Evolutionary conservation across 169 alveolate genomes (phyloP), one percentile per base, ranked within the genome.

Genomic region (Theileria sp.): DNA sequence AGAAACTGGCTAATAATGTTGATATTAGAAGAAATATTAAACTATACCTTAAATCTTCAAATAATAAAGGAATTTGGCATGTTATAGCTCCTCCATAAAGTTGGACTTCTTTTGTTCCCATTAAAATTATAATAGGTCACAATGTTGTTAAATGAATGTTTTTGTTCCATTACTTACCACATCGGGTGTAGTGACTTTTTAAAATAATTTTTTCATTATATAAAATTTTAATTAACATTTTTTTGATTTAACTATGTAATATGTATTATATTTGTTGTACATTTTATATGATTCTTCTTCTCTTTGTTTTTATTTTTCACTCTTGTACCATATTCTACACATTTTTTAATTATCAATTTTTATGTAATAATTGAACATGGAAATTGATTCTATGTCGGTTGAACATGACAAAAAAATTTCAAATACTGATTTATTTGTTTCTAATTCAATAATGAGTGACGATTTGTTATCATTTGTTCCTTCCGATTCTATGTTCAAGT

Each of bases 31-130:
- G 10, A 73, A 38, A 17, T 30, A 23, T 32, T 49, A 32, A 64
- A 21, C 44, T 73, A 0, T 74, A 83, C 89, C 89, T 76, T 49
- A 83, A 71, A 76, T 83, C 89, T 36, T 70, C 50, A 26, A 67
- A 83, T n/a, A 21, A 44, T 25, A 2, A 34, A 10, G 89, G 89
- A 69, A 83, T 76, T 38, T 28, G 21, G 30, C 89, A 83, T 28
- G 64, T 50, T 68, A 83, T 77, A 25, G 89, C 81, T 9, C 89
- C 89, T 17, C 89, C 89, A 25, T 83, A 83, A 50, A 81, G 58
- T 34, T 65, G 9, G 21, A 70, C 73, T 30, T 9, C 36, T 38
- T 25, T 36, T 51, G 19, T 0, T 12, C 12, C 77, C 85, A 81
- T 81, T n/a, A n/a, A 30, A 26, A 17, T 17, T 30, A 30, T 10